phyloP scores from a whole-genome alignment of 192 early-diverging fungal species.

The Ambispora gerdemannii region DNA sequence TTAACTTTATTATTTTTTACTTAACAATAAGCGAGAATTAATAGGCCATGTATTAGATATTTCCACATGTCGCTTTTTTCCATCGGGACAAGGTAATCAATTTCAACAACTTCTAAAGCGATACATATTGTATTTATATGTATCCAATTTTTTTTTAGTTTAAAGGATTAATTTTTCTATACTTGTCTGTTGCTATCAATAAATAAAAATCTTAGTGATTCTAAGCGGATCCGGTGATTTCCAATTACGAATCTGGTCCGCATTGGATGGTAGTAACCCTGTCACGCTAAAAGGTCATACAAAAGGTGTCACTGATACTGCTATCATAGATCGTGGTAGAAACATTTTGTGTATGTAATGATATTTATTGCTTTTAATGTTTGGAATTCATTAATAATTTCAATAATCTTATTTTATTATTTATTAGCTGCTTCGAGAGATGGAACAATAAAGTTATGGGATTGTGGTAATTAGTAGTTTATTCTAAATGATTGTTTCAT shows the following conservation, averaged over 20 bases:
- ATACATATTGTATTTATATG: too few species aligned
- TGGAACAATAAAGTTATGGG: constrained; percentile 55
- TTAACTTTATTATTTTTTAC: neutral
- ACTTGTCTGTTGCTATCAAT: too few species aligned
- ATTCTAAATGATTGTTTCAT: too few species aligned
- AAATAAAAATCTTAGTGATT: constrained; percentile 56
- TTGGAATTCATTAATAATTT: neutral
- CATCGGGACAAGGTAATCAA: constrained; percentile 62
- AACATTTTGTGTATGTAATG: constrained; percentile 59
- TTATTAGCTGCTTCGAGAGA: constrained; percentile 51
- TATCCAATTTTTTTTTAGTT: too few species aligned
- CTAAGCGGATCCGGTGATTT: constrained; percentile 68
- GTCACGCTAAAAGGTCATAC: constrained; percentile 69
- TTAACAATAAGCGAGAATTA: constrained; percentile 46
- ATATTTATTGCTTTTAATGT: neutral
- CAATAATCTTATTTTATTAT: neutral
- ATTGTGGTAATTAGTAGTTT: constrained; percentile 50
- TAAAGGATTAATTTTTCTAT: too few species aligned
- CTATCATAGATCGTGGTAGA: constrained; percentile 62
- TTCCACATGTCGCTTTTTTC: constrained; percentile 67
- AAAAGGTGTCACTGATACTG: constrained; percentile 55
- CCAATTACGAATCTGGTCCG: constrained; percentile 72
- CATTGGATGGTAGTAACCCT: constrained; percentile 68
- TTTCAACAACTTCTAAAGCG: too few species aligned
- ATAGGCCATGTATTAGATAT: constrained; percentile 67